Evolutionary conservation across 2,329 filamentous ascomycete genomes (phyloP).

Genomic region (Scortechinia acanthostroma): DNA sequence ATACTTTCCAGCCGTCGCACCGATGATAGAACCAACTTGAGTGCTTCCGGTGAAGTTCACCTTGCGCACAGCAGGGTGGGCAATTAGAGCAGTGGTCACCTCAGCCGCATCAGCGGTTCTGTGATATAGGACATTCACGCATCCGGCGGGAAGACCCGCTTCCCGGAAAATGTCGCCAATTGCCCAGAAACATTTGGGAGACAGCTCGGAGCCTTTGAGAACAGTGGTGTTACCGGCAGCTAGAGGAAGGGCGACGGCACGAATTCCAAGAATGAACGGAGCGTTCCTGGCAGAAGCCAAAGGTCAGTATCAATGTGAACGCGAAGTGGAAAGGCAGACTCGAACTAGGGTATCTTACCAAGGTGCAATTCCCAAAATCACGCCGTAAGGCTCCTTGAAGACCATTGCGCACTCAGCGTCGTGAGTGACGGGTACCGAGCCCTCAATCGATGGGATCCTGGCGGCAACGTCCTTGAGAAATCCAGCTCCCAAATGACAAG

Average conservation of each 20-base stretch:
- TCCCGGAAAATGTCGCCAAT: slow-evolving; percentile 60
- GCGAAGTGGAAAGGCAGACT: background rate
- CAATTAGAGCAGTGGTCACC: slow-evolving; percentile 63
- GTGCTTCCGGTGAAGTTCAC: slow-evolving; percentile 83
- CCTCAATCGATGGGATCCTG: slow-evolving; percentile 21
- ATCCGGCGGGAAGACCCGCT: slow-evolving; percentile 71
- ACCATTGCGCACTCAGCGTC: slow-evolving; percentile 54
- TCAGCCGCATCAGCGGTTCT: slow-evolving; percentile 59
- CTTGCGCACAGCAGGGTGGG: slow-evolving; percentile 64
- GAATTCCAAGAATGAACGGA: slow-evolving; percentile 42
- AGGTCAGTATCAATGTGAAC: background rate
- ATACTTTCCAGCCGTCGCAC: slow-evolving; percentile 59
- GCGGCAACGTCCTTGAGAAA: slow-evolving; percentile 33
- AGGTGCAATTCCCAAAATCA: slow-evolving; percentile 72
- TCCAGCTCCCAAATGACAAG: slow-evolving; percentile 22
- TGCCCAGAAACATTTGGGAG: slow-evolving; percentile 55
- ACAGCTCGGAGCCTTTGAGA: slow-evolving; percentile 65
- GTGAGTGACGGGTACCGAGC: slow-evolving; percentile 23
- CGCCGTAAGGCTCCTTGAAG: slow-evolving; percentile 71
- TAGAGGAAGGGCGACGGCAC: slow-evolving; percentile 54
- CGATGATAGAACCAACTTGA: slow-evolving; percentile 66
- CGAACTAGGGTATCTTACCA: slow-evolving; percentile 46
- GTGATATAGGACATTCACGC: slow-evolving; percentile 65
- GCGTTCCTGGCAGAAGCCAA: slow-evolving; percentile 49
- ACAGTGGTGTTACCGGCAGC: slow-evolving; percentile 74